Base-by-base conservation (phyloP, 2,329 filamentous ascomycete genomes). In the Beauveria pseudobassiana region DNA sequence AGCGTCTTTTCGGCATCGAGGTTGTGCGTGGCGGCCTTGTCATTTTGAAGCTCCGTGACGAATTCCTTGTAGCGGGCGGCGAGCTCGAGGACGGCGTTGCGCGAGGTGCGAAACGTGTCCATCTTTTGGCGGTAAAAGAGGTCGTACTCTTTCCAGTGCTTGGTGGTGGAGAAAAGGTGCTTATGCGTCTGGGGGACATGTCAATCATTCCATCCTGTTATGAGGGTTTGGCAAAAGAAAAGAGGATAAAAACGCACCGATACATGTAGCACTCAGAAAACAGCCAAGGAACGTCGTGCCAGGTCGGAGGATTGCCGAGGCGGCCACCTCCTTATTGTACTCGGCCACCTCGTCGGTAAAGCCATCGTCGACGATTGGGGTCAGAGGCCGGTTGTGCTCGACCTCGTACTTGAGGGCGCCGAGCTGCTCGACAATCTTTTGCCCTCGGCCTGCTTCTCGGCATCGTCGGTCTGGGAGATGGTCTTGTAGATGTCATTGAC, bases 231-330 rank as follows among this genome's bases (percentile, higher is more conserved):
- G 5, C 30, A 38, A 38, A 22, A 5, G 20, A 42, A 14, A 5
- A 20, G 18, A 7, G 26, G 28, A 24, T 22, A 7, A 55, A 40
- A 20, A 16, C 42, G 16, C 5, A 61, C 59, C 59, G 28, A 78
- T 93, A 98, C 63, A 99, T 82, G 74, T 98, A 98, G 79, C 95
- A 98, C 78, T 99, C 95, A 28, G 88, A 80, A 75, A 86, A 99
- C 1, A 99, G 82, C 95, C 95, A 99, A 6, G 92, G 84, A 5
- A 88, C 86, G 65, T 88, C 82, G 71, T 93, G 88, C 95, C 95
- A 99, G 52, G 83, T 87, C 0, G 89, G 85, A 18, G 59, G 59
- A 52, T 82, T 84, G 49, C 87, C 89, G 22, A 91, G 82, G 87
- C 81, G 66, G 88, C 83, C 6, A 99, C 78, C 75, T 98, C 93